Conservation (phyloP, 257 asterid genomes). For the Fraxinus cuspidata region DNA sequence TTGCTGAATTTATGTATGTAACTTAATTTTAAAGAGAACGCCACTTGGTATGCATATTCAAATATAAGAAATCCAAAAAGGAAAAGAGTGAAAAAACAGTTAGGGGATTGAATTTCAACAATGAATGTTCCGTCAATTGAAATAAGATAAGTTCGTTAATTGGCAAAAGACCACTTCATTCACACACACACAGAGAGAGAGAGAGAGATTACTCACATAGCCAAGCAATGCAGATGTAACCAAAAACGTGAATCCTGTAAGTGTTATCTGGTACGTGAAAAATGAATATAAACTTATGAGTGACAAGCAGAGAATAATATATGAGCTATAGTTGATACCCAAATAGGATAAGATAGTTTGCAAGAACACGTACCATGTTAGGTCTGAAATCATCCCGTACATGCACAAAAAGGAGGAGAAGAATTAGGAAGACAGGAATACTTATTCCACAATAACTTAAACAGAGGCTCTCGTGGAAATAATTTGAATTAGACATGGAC, state of each 20-base stretch:
- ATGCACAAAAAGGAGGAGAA: constrained; percentile 36
- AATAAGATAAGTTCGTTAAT: constrained; percentile 9
- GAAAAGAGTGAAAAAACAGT: background rate
- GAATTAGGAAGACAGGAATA: constrained; percentile 22
- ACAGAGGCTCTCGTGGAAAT: constrained; percentile 13
- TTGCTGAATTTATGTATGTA: background rate
- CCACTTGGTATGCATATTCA: background rate
- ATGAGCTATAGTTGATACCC: constrained; percentile 4
- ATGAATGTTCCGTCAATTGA: background rate
- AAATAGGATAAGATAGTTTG: constrained; percentile 7
- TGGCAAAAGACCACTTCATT: constrained; percentile 12
- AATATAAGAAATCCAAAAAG: background rate
- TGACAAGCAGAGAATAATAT: constrained; percentile 11
- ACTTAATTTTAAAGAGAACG: background rate
- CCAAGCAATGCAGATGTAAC: constrained; percentile 71
- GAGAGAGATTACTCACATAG: constrained; percentile 59
- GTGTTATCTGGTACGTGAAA: constrained; percentile 66
- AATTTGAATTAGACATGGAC: constrained; percentile 1
- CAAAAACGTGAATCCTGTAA: constrained; percentile 73
- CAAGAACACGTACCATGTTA: constrained; percentile 61
- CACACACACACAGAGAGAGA: background rate
- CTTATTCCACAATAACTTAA: constrained; percentile 10
- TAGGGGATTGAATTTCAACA: background rate
- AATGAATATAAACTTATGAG: constrained; percentile 15
- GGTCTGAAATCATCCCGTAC: constrained; percentile 63